A percentile compares a stretch with the other conserved stretches of the same genome.
These are phyloP conservation scores for Coemansia sp. DNA, from an alignment of 192 early-diverging fungal species.

Conservation along the genomic window DNA sequence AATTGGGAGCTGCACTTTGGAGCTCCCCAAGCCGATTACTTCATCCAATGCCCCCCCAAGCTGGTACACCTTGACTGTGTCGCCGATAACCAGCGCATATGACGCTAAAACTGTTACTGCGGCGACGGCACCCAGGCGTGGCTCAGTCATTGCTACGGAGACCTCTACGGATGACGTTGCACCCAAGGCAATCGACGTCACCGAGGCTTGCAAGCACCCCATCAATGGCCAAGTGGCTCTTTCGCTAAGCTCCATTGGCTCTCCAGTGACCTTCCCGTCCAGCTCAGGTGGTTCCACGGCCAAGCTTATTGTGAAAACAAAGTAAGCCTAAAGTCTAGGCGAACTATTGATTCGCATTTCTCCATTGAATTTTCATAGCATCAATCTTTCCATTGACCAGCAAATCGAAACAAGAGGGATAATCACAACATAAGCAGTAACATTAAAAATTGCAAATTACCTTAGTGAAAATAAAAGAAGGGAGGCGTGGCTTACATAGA, in stretches of 20 bases:
- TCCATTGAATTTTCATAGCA: not conserved
- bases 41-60: not conserved
- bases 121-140: constrained; percentile 11
- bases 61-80: constrained; percentile 25
- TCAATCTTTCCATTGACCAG: not conserved
- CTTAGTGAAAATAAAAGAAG: not conserved
- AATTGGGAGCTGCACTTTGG: constrained; percentile 25
- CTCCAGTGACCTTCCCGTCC: constrained; percentile 24
- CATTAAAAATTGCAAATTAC: not conserved
- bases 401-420: not conserved
- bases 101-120: constrained; percentile 28
- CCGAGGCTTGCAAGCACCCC: constrained; percentile 21
- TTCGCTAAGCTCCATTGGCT: constrained; percentile 17
- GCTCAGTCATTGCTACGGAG: constrained; percentile 12
- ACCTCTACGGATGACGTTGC: constrained; percentile 18
- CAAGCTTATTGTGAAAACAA: constrained; percentile 20
- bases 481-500: not conserved
- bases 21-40: constrained; percentile 19
- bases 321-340: not conserved
- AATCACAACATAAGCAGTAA: not conserved
- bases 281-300: constrained; percentile 30
- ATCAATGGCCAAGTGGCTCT: constrained; percentile 22
- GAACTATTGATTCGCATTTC: not conserved
- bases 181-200: constrained; percentile 22
- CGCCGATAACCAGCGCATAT: constrained; percentile 9